Base-by-base conservation (phyloP, 176 grass and related monocot genomes). In the Oryza glaberrima region DNA sequence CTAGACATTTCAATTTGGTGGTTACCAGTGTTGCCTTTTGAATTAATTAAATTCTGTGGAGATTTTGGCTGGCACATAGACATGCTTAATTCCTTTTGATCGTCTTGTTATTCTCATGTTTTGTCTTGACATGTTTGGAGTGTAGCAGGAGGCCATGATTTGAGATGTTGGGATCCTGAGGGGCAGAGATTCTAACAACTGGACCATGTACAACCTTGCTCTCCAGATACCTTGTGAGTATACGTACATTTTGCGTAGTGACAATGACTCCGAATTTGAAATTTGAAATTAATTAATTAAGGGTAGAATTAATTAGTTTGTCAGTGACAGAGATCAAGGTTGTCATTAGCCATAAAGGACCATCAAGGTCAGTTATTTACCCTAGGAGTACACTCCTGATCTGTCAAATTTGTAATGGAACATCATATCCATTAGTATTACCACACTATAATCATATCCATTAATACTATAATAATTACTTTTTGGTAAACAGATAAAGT, bases 131-230 rank as follows among this genome's bases (percentile, higher is more conserved):
- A 49, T 26, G 54, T 65, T 79, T 86, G 75, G 44, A 47, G 28
- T 72, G 22, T 79, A 71, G 75, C 75, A 63, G 67, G 60, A 70
- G 38, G 54, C 36, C 25, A 77, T 35, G 48, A 64, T 85, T 85
- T 85, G 67, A 11, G 40, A 63, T 85, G 67, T 85, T 85, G 38
- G 54, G 14, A 79, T 79, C 28, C 26, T 14, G 13, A 72, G 40
- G 70, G 8, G 19, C 17, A 64, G 67, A 85, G 76, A 85, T 79
- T 73, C 20, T 68, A 49, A 26, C 52, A 40, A 63, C 38, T 49
- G 40, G 54, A 65, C 30, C 28, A 79, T 48, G 52, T 25, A 73
- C 14, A 70, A 22, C 83, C 65, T 78, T 70, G 36, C 45, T 76
- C 63, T 10, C 12, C 8, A 54, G 45, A 77, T 78, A 38, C 28